A percentile compares a stretch with the other conserved stretches of the same genome.
Conservation (phyloP, 805 yeast genomes). For the Wickerhamiella azymoides region DNA sequence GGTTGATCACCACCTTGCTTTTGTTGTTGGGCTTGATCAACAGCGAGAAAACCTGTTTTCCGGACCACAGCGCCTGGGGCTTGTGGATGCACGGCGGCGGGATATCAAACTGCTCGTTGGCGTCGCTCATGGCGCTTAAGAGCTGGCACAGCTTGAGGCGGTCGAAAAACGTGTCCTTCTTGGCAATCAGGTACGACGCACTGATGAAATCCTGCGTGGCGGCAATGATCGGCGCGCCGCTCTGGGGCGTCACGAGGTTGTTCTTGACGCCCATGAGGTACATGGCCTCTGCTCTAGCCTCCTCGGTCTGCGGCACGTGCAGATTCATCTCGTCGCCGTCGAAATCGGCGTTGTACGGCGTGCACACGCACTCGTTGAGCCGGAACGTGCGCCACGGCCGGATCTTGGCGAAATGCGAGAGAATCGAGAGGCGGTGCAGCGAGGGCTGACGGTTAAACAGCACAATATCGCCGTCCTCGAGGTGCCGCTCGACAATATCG, state of each 20-base stretch:
- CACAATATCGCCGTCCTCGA: constrained; percentile 94
- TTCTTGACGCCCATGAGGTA: constrained; percentile 96
- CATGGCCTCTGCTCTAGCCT: constrained; percentile 98
- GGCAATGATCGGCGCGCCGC: constrained; percentile 98
- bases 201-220: constrained; percentile 99
- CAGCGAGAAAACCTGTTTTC: constrained; percentile 85
- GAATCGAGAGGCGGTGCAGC: constrained; percentile 80
- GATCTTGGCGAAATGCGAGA: constrained; percentile 90
- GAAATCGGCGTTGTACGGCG: constrained; percentile 98
- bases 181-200: constrained; percentile 84
- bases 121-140: constrained; percentile 93
- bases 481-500: constrained; percentile 89
- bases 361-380: constrained; percentile 95
- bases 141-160: constrained; percentile 72
- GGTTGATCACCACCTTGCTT: constrained; percentile 71
- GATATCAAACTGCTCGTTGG: constrained; percentile 68
- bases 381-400: constrained; percentile 98
- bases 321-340: constrained; percentile 99
- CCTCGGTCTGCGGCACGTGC: constrained; percentile 98
- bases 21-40: constrained; percentile 67
- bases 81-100: constrained; percentile 93
- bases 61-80: constrained; percentile 90
- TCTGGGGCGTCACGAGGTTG: constrained; percentile 85
- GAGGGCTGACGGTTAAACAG: constrained; percentile 97
- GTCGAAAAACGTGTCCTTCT: constrained; percentile 86